Base-by-base conservation (phyloP, 2,329 filamentous ascomycete species). In the Talaromyces funiculosus region DNA sequence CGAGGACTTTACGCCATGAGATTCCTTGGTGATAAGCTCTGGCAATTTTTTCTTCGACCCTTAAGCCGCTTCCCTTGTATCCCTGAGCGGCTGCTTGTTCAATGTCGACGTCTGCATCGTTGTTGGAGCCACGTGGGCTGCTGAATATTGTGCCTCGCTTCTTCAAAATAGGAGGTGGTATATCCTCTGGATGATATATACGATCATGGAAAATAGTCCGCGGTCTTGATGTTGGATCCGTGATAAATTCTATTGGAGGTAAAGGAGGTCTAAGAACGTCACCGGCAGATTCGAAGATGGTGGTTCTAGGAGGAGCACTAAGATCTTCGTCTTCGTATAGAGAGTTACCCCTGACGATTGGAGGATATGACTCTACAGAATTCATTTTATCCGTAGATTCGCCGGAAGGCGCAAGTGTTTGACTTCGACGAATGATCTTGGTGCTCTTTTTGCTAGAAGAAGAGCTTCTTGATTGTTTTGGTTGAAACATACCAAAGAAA, bases 21-120 rank as follows among this genome's bases (percentile, higher is more conserved):
- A 99, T 77, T 64, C 91, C 91, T 12, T 87, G 86, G 73, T 99
- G 94, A 76, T 99, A 99, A 14, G 92, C 94, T 51, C 94, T 85
- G 1, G 94, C 94, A 66, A 99, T 99, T 76, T 97, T 97, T 74
- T 99, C 94, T 74, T 99, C 94, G 0, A 97, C 92, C 64, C 90
- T 90, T 86, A 97, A 92, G 64, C 75, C 76, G 24, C 61, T 60
- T 56, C 58, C 58, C 10, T 51, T 35, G 43, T 54, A 54, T 24
- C 51, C 58, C 57, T 69, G 72, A 51, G 68, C 66, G 51, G 65
- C 61, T 42, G 57, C 61, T 54, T 64, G 63, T 3, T 62, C 49
- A 26, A 63, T 53, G 53, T 56, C 64, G 24, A 62, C 64, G 14
- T 54, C 29, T 14, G 45, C 58, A 6, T 56, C 59, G 4, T 63